These are phyloP conservation scores for Saccharum hybrid DNA, from an alignment of 202 grass and related monocot species.

Conservation along the genomic window DNA sequence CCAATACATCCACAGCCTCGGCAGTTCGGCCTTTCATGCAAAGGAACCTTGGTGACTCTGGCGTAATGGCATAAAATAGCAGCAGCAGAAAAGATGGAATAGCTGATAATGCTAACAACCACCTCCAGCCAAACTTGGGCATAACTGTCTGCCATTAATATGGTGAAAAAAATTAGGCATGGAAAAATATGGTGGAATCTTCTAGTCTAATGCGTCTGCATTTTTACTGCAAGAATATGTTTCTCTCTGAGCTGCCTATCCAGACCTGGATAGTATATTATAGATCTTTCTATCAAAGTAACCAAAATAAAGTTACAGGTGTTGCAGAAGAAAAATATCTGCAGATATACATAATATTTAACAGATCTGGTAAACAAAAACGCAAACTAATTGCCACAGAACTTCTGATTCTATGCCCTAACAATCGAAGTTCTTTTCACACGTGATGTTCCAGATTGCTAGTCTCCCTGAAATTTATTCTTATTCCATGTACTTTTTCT, in stretches of 20 bases:
- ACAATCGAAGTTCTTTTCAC: background rate
- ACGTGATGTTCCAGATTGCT: background rate
- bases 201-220: background rate
- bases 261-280: background rate
- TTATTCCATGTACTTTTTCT: background rate
- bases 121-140: constrained; percentile 94
- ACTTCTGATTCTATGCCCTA: background rate
- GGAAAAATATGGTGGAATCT: constrained; percentile 38
- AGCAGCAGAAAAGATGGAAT: constrained; percentile 85
- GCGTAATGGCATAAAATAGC: constrained; percentile 75
- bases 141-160: constrained; percentile 71
- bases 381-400: background rate
- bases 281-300: background rate
- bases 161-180: constrained; percentile 43
- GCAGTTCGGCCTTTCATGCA: constrained; percentile 75
- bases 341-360: constrained; percentile 5
- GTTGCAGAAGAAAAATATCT: constrained; percentile 6
- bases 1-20: constrained; percentile 66
- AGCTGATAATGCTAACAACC: constrained; percentile 79
- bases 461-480: background rate
- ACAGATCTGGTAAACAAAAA: background rate
- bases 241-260: background rate
- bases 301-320: background rate
- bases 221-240: constrained; percentile 19
- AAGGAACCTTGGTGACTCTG: constrained; percentile 90